Evolutionary conservation across 139 green algal genomes (phyloP), one percentile per base, ranked within the genome.

Genomic region (Limnomonas spitsbergensis): DNA sequence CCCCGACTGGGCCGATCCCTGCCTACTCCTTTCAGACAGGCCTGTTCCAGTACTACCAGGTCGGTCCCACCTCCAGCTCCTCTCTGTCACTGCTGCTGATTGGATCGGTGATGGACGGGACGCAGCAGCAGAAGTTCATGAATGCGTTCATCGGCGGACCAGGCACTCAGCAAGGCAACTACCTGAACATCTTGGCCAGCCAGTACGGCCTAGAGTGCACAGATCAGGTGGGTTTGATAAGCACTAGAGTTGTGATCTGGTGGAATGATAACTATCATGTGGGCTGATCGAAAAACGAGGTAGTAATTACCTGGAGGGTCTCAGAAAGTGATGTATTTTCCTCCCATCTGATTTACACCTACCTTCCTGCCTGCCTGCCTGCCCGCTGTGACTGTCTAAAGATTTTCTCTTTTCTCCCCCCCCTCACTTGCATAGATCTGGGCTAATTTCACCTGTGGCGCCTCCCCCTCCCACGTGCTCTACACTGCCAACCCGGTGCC

Each of bases 171-270:
- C 14, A 34, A 24, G 27, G 9, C 6, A 37, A 7, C 9, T 37
- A 37, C 29, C 9, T 72, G 27, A 7, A 34, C 27, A 72, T 72
- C 9, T 20, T 72, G 61, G 61, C 61, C 7, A 36, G 6, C 6
- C 61, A 72, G 61, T 72, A 39, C 24, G 61, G 61, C 61, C 61
- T 72, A 37, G 9, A 7, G 27, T 72, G 61, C 29, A 39, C 61
- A 24, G 61, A 72, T 20, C 61, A 37, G 27, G 61, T 72, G 29
- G 14, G 47, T 29, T 61, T 14, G 14, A 61, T 29, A n/a, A n/a
- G n/a, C n/a, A n/a, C n/a, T n/a, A n/a, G n/a, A n/a, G n/a, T n/a
- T n/a, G n/a, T n/a, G n/a, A n/a, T n/a, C n/a, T n/a, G n/a, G n/a
- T n/a, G n/a, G n/a, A n/a, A n/a, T n/a, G n/a, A n/a, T n/a, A n/a